A percentile compares a stretch with the other conserved stretches of the same genome.
These are phyloP conservation scores for Pouteria glomerata DNA, from an alignment of 148 eudicot species.

Conservation along the genomic window DNA sequence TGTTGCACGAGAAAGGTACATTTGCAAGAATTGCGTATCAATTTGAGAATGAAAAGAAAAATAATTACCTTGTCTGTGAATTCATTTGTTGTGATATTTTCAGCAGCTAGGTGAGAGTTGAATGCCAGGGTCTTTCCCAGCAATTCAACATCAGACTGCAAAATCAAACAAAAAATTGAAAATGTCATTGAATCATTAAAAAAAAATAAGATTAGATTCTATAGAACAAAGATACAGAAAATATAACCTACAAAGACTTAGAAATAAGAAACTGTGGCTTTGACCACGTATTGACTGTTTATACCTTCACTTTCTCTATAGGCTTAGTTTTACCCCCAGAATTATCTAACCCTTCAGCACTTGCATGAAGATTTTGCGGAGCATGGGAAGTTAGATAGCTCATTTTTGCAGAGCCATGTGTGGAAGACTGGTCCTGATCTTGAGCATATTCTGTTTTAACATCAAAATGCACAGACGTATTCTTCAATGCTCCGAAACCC, in stretches of 20 bases:
- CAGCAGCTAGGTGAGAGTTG: slow-evolving; percentile 21
- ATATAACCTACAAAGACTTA: neutral
- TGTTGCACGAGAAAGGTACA: no score
- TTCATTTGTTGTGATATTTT: slow-evolving; percentile 24
- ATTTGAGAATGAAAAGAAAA: neutral
- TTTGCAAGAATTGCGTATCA: no score
- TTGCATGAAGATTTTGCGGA: slow-evolving; percentile 22
- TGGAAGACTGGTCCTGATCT: slow-evolving; percentile 25
- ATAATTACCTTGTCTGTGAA: slow-evolving; percentile 29
- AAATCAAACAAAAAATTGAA: neutral
- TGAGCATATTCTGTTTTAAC: slow-evolving; percentile 33
- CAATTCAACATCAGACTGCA: slow-evolving; percentile 19
- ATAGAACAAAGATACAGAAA: neutral
- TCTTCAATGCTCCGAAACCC: slow-evolving; percentile 34
- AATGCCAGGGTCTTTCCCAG: slow-evolving; percentile 21
- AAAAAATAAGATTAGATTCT: neutral
- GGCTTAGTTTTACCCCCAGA: slow-evolving; percentile 22
- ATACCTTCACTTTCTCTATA: slow-evolving; percentile 48
- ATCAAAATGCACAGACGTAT: slow-evolving; percentile 27
- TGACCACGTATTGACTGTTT: neutral
- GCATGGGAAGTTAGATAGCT: slow-evolving; percentile 25
- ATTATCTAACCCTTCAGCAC: slow-evolving; percentile 24
- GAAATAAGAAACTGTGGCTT: neutral
- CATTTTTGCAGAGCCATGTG: slow-evolving; percentile 22
- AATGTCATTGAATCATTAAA: neutral